Base-by-base conservation (phyloP, 2,329 filamentous ascomycete genomes). In the Colletotrichum sp. region DNA sequence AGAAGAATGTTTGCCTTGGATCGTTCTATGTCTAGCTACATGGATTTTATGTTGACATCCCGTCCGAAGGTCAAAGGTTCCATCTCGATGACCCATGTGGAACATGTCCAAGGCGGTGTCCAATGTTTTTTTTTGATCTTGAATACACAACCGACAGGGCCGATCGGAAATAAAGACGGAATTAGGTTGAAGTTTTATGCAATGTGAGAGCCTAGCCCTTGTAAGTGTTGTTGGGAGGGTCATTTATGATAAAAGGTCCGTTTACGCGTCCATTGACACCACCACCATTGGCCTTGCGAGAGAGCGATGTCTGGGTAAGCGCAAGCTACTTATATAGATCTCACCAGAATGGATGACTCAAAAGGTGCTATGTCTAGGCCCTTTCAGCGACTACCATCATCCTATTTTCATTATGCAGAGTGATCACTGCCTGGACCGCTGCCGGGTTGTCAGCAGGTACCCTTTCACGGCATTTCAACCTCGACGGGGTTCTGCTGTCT, bases 121-220 rank as follows among this genome's bases (percentile, higher is more conserved):
- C 3, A n/a, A n/a, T 12, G 39, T 0, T 49, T 49, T 49, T 49
- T 49, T 49, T 49, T 49, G 18, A 49, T 21, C 9, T 49, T 49
- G 39, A n/a, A 49, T n/a, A 49, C 39, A n/a, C 39, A 49, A 12
- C 9, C 9, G 39, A 12, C 39, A 21, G 5, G 6, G 1, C 18
- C 5, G 3, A 49, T n/a, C 9, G 18, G 4, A 7, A 12, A n/a
- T 1, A 10, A 44, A 6, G 3, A 49, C 18, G 39, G 18, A 49
- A n/a, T 49, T 0, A 4, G 9, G 39, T 6, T 49, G 18, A 4
- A 1, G 18, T n/a, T 2, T 2, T 1, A 49, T n/a, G 39, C 18
- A n/a, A 49, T n/a, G 39, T 12, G 39, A n/a, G 39, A 12, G 39
- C 3, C 1, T 2, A 49, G 18, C 9, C 39, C 39, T 49, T 49